Percentiles rank a stretch among this genome's conserved stretches.
phyloP scores from a whole-genome alignment of 1,284 basidiomycete genomes.

The Ustilago nuda region DNA sequence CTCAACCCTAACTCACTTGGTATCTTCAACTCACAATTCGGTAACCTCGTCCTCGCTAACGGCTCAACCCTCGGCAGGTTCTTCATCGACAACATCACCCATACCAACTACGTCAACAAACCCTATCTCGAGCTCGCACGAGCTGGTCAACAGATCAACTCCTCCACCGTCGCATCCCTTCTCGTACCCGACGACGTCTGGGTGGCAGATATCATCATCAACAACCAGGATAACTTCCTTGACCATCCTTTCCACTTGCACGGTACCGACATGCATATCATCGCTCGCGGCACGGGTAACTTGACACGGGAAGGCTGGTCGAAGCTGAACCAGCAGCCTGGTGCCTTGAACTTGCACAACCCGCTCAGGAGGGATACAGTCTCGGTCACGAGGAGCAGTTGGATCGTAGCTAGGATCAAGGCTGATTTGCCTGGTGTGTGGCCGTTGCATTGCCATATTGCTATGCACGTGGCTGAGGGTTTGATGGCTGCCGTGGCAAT shows the following conservation, averaged over 20 bases:
- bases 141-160: slow-evolving; percentile 30
- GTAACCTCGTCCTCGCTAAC: slow-evolving; percentile 37
- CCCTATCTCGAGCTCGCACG: slow-evolving; percentile 53
- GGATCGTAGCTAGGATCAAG: slow-evolving; percentile 59
- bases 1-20: slow-evolving; percentile 26
- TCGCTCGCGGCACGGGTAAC: slow-evolving; percentile 66
- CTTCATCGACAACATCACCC: slow-evolving; percentile 51
- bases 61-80: slow-evolving; percentile 41
- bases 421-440: slow-evolving; percentile 54
- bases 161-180: slow-evolving; percentile 35
- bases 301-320: slow-evolving; percentile 47
- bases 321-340: slow-evolving; percentile 19
- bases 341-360: slow-evolving; percentile 61
- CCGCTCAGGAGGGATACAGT: slow-evolving; percentile 70
- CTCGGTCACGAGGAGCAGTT: slow-evolving; percentile 53
- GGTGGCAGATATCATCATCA: slow-evolving; percentile 65
- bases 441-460: slow-evolving; percentile 60
- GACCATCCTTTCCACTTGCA: slow-evolving; percentile 68
- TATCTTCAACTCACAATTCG: slow-evolving; percentile 48
- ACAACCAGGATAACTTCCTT: slow-evolving; percentile 66
- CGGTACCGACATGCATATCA: slow-evolving; percentile 57
- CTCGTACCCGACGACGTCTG: slow-evolving; percentile 41
- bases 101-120: slow-evolving; percentile 62
- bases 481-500: slow-evolving; percentile 60
- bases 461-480: slow-evolving; percentile 55